phyloP scores from a whole-genome alignment of 768 basidiomycete species.

The Podaxis rugospora region DNA sequence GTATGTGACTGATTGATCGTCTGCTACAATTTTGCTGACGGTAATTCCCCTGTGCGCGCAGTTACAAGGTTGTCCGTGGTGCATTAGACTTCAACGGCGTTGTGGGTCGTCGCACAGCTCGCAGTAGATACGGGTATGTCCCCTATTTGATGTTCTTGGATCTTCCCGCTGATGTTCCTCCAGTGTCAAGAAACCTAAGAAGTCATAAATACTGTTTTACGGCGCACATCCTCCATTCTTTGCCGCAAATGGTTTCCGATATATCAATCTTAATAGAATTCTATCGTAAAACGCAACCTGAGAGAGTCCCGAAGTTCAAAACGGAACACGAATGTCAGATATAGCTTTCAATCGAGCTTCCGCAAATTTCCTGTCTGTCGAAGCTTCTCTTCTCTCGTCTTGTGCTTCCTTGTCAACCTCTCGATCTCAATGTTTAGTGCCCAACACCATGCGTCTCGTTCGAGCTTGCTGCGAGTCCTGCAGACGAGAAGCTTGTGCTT shows the following conservation, averaged over 20 bases:
- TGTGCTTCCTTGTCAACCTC: slow-evolving; percentile 58
- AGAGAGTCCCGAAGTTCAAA: not conserved
- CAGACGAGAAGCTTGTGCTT: slow-evolving; percentile 63
- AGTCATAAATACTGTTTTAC: slow-evolving; percentile 32
- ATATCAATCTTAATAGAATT: slow-evolving; percentile 6
- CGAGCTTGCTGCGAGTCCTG: slow-evolving; percentile 75
- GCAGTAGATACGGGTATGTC: slow-evolving; percentile 90
- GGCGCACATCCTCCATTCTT: slow-evolving; percentile 4
- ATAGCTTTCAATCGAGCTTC: slow-evolving; percentile 17
- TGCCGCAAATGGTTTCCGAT: not conserved
- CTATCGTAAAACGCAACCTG: not conserved
- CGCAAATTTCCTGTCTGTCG: slow-evolving; percentile 61
- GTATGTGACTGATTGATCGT: slow-evolving; percentile 35
- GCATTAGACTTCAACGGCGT: slow-evolving; percentile 90
- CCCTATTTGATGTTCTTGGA: slow-evolving; percentile 11
- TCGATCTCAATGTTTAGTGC: slow-evolving; percentile 90
- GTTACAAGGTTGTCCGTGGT: slow-evolving; percentile 94
- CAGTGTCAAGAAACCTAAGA: slow-evolving; percentile 85
- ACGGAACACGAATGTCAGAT: not conserved
- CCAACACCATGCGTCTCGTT: slow-evolving; percentile 95
- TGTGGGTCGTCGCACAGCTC: slow-evolving; percentile 69
- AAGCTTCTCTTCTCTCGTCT: slow-evolving; percentile 59
- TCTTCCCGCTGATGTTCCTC: not conserved
- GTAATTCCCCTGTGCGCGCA: slow-evolving; percentile 26
- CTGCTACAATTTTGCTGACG: not conserved